A percentile compares a stretch with the other conserved stretches of the same genome.
phyloP scores from a whole-genome alignment of 2,329 filamentous ascomycete species.

The Madurella mycetomatis region DNA sequence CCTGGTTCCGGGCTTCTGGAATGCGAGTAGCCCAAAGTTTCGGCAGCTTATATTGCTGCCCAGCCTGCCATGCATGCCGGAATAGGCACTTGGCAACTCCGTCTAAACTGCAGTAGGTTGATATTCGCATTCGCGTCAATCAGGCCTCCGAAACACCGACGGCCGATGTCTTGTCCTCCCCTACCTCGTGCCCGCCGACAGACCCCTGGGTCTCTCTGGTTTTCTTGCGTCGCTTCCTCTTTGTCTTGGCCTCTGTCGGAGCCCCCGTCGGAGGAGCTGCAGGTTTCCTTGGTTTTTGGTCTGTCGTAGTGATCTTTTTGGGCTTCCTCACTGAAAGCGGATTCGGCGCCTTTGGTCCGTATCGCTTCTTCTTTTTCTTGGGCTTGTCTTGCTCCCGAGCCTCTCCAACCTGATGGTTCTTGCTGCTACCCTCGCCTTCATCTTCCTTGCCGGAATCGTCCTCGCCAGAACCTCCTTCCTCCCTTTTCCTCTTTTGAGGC shows the following conservation, averaged over 20 bases:
- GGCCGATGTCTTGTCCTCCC: not conserved
- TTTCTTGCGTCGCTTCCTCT: constrained; percentile 26
- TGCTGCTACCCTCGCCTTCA: constrained; percentile 37
- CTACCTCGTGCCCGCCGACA: constrained; percentile 7
- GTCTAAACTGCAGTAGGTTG: not conserved
- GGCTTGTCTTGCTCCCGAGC: constrained; percentile 22
- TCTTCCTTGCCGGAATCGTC: constrained; percentile 35
- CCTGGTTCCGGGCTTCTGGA: not conserved
- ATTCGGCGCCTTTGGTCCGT: constrained; percentile 32
- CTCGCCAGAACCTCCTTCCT: constrained; percentile 34
- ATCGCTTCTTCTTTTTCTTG: constrained; percentile 32
- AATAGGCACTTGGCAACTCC: not conserved
- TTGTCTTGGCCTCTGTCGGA: constrained; percentile 26
- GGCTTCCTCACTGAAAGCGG: constrained; percentile 34
- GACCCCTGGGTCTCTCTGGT: constrained; percentile 8
- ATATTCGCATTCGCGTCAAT: not conserved
- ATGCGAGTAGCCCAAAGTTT: no score
- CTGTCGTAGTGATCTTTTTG: constrained; percentile 29
- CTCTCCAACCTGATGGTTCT: constrained; percentile 33
- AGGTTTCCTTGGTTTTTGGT: constrained; percentile 20
- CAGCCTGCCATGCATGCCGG: not conserved
- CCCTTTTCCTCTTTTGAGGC: constrained; percentile 48
- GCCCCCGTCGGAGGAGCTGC: constrained; percentile 29
- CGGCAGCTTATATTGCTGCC: not conserved
- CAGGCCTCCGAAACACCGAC: constrained; percentile 5